Evolutionary conservation across 2,329 filamentous ascomycete species (phyloP), one percentile per base, ranked within the genome.

Genomic region (Hymenoscyphus albidus): DNA sequence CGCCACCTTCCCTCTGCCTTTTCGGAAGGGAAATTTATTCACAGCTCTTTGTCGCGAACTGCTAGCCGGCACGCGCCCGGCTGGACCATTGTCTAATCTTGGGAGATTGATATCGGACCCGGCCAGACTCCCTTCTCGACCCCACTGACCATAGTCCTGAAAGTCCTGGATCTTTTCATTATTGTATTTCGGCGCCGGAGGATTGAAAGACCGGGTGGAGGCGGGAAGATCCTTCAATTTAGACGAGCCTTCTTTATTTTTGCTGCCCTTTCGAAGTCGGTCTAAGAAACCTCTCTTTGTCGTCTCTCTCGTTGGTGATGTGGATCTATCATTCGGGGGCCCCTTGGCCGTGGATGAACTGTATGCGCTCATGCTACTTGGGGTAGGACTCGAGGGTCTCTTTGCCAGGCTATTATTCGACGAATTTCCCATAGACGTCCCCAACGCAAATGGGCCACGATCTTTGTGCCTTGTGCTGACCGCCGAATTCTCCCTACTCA

Each of bases 311-410:
- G 69, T 71, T 13, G 74, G 74, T 5, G 79, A 79, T 35, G 71
- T 73, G 79, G 82, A 68, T 85, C 87, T 76, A 83, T 87, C 73
- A 78, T 69, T 69, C 7, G 54, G 54, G n/a, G 65, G 55, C 10
- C 58, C 60, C 55, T 64, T 72, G 13, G 67, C 62, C 3, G 70
- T 69, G 38, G 61, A 58, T 59, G 67, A 69, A 74, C 77, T 84
- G 77, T 80, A 79, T 27, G 80, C 83, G 73, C 89, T 92, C 70
- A 84, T 85, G 54, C 85, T 81, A 76, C 91, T 95, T 7, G 93
- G 90, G 0, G 92, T 91, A 32, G 93, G 92, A 76, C 93, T 96
- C 66, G 90, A 85, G 13, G 91, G 88, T 69, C 93, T 88, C 70
- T 79, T 83, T 75, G 81, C 56, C n/a, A 72, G 65, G 63, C 66